Conservation (phyloP, 257 asterid species). For the Handroanthus guayacan region DNA sequence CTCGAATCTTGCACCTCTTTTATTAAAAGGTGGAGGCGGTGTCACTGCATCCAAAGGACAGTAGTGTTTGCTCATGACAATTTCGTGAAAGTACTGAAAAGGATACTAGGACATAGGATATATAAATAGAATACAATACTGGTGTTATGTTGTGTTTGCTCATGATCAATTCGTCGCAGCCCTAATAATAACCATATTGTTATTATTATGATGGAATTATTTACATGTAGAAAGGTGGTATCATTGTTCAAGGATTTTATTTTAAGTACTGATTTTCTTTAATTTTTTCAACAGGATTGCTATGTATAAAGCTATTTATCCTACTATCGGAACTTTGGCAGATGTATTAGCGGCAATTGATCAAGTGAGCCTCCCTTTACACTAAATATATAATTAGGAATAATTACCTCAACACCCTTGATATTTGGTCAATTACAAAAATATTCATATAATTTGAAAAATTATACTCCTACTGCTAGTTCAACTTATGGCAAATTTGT, state of each 20-base stretch:
- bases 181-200: neutral
- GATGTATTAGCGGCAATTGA: conserved; percentile 96
- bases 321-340: conserved; percentile 76
- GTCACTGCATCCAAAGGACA: too few species aligned
- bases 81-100: neutral
- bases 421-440: too few species aligned
- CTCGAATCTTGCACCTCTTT: too few species aligned
- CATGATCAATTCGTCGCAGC: neutral
- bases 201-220: neutral
- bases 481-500: too few species aligned
- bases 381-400: neutral
- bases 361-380: conserved; percentile 58
- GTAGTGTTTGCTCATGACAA: too few species aligned
- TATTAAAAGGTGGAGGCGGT: too few species aligned
- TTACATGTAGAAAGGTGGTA: neutral
- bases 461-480: too few species aligned
- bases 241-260: neutral
- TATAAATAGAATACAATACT: neutral
- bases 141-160: neutral
- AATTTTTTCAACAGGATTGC: conserved; percentile 64
- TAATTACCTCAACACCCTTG: too few species aligned
- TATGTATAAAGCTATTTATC: conserved; percentile 87
- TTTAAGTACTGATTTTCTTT: neutral
- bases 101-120: neutral
- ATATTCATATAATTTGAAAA: too few species aligned